Conservation (phyloP, 2,329 filamentous ascomycete genomes). For the Cadophora sp. region DNA sequence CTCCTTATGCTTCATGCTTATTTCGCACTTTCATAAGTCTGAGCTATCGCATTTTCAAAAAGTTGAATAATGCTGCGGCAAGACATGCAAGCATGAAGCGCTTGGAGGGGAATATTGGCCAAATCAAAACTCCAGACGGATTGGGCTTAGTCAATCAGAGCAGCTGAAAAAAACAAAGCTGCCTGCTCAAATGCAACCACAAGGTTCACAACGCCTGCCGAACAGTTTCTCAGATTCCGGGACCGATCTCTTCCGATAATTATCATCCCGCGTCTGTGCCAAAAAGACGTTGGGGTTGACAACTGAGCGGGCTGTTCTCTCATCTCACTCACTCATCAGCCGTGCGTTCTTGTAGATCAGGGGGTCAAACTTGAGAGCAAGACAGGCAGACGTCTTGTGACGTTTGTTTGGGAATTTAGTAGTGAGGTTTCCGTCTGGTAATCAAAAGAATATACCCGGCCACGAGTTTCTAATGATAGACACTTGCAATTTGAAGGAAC, state of each 20-base stretch:
- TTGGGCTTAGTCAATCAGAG: background rate
- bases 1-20: background rate
- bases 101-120: constrained; percentile 8
- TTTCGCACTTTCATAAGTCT: background rate
- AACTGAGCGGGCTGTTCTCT: background rate
- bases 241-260: constrained; percentile 13
- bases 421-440: background rate
- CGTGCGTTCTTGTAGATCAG: constrained; percentile 5
- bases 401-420: background rate
- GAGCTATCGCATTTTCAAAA: background rate
- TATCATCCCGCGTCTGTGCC: constrained; percentile 1
- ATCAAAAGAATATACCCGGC: constrained; percentile 13
- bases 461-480: constrained; percentile 17
- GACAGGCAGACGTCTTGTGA: background rate
- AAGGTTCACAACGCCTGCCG: background rate
- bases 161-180: constrained; percentile 6
- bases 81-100: constrained; percentile 3
- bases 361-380: constrained; percentile 1
- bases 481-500: background rate
- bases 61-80: background rate
- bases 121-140: constrained; percentile 1
- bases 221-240: constrained; percentile 1
- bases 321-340: background rate
- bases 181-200: background rate
- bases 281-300: constrained; percentile 10